These are phyloP conservation scores for Dothistroma septosporum DNA, from an alignment of 2,329 filamentous ascomycete genomes.

Conservation along the genomic window DNA sequence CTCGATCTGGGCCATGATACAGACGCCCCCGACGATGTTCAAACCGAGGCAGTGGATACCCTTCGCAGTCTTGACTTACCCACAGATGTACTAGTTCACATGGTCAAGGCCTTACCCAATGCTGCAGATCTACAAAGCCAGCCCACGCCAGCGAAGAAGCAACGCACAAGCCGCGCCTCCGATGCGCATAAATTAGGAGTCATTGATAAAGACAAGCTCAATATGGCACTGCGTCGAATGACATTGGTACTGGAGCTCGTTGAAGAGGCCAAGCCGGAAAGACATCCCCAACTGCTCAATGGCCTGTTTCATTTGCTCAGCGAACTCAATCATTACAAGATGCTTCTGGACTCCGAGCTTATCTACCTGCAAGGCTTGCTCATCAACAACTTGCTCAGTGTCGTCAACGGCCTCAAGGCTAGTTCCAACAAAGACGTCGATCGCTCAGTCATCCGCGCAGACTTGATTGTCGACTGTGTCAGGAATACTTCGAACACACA, in stretches of 20 bases:
- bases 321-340: constrained; percentile 79
- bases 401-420: constrained; percentile 70
- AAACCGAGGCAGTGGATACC: constrained; percentile 63
- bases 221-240: constrained; percentile 65
- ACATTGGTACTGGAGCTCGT: constrained; percentile 87
- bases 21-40: constrained; percentile 37
- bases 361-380: constrained; percentile 86
- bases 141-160: constrained; percentile 70
- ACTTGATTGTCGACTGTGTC: constrained; percentile 89
- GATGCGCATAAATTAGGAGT: constrained; percentile 60
- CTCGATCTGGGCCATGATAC: constrained; percentile 50
- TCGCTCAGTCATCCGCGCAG: constrained; percentile 74
- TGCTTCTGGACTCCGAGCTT: constrained; percentile 76
- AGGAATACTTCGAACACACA: constrained; percentile 87
- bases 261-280: constrained; percentile 70
- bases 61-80: constrained; percentile 70
- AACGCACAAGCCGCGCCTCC: constrained; percentile 63
- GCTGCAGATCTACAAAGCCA: constrained; percentile 65
- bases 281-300: constrained; percentile 71
- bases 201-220: constrained; percentile 62
- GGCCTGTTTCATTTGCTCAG: constrained; percentile 80
- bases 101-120: constrained; percentile 70
- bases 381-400: constrained; percentile 74
- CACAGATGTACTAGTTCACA: constrained; percentile 65
- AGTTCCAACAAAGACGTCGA: constrained; percentile 54